A percentile compares a stretch with the other conserved stretches of the same genome.
These are phyloP conservation scores for Starmera dryadoides DNA, from an alignment of 805 yeast species.

Conservation along the genomic window DNA sequence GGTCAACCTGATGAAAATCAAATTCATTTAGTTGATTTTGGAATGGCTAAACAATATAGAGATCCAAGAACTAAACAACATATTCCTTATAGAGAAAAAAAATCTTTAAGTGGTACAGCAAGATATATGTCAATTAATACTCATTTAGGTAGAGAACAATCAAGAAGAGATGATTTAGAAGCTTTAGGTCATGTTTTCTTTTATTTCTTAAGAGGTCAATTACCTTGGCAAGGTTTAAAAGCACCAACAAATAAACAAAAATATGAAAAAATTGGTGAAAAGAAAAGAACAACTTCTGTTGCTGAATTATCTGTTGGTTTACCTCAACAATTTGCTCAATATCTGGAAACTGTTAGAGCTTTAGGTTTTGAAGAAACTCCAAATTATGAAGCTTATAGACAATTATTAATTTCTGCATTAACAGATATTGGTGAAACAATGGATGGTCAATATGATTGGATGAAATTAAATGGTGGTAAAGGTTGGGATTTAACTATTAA, in stretches of 20 bases:
- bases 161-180: slow-evolving; percentile 78
- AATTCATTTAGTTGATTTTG: slow-evolving; percentile 73
- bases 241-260: slow-evolving; percentile 81
- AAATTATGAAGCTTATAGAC: slow-evolving; percentile 60
- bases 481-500: slow-evolving; percentile 78
- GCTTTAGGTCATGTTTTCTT: slow-evolving; percentile 77
- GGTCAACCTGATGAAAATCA: slow-evolving; percentile 54
- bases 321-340: slow-evolving; percentile 70
- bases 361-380: slow-evolving; percentile 77
- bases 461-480: slow-evolving; percentile 68
- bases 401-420: slow-evolving; percentile 53
- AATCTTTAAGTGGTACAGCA: slow-evolving; percentile 78
- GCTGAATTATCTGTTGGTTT: slow-evolving; percentile 52
- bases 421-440: slow-evolving; percentile 49
- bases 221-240: slow-evolving; percentile 89
- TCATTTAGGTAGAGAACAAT: slow-evolving; percentile 80
- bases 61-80: slow-evolving; percentile 77
- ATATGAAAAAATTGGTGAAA: slow-evolving; percentile 79
- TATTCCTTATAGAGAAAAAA: slow-evolving; percentile 75
- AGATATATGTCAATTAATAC: slow-evolving; percentile 85
- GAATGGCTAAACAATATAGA: slow-evolving; percentile 82
- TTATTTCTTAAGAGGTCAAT: slow-evolving; percentile 68
- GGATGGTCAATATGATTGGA: slow-evolving; percentile 76
- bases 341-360: slow-evolving; percentile 59
- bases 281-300: slow-evolving; percentile 64